phyloP scores from a whole-genome alignment of 116 monocot species.

The Phalaenopsis hybrid region DNA sequence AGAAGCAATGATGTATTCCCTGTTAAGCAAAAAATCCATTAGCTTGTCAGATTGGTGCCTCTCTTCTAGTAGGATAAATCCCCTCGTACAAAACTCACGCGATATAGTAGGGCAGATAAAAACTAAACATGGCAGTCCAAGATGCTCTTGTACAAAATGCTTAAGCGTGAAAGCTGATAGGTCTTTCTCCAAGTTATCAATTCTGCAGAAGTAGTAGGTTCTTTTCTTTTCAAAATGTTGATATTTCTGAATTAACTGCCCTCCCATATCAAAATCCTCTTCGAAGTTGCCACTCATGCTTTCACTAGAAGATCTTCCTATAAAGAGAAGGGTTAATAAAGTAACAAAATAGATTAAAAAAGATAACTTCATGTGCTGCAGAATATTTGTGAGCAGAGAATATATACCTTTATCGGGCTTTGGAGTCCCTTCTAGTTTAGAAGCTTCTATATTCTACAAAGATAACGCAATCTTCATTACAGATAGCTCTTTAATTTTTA shows the following conservation, averaged over 20 bases:
- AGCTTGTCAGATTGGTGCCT: neutral
- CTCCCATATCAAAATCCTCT: constrained; percentile 10
- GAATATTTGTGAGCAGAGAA: neutral
- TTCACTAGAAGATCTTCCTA: constrained; percentile 1
- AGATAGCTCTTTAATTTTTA: neutral
- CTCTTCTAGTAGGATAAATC: neutral
- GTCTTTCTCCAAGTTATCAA: constrained; percentile 13
- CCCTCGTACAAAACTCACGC: constrained; percentile 7
- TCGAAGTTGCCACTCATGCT: neutral
- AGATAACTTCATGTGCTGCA: neutral
- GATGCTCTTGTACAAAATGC: constrained; percentile 9
- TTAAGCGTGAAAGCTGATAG: constrained; percentile 3
- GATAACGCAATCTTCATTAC: neutral
- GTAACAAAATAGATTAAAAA: neutral
- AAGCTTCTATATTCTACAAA: constrained; percentile 2
- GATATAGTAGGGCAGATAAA: neutral
- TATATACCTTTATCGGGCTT: neutral
- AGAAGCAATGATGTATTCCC: constrained; percentile 8
- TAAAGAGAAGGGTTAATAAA: neutral
- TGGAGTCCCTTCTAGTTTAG: neutral
- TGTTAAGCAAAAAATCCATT: constrained; percentile 6
- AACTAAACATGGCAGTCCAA: neutral
- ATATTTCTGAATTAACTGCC: neutral
- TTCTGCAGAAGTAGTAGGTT: neutral
- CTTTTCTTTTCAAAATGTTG: neutral